Conservation (phyloP, 768 basidiomycete genomes). For the Rickenella mellea region DNA sequence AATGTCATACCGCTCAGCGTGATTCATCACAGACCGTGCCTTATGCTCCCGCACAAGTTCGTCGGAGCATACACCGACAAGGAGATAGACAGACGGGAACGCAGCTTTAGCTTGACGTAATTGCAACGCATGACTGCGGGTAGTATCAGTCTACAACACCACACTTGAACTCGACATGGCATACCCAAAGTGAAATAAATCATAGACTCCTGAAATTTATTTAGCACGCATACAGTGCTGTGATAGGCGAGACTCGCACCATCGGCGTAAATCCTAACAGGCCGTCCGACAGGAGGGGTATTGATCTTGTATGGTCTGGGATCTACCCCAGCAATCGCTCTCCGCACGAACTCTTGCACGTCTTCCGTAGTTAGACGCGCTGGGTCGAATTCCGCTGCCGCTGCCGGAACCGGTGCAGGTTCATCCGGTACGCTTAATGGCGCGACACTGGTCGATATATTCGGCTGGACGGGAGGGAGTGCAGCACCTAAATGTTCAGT, state of each 20-base stretch:
- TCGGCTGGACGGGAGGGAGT: too few species aligned
- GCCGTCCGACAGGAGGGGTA: constrained; percentile 67
- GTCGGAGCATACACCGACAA: constrained; percentile 91
- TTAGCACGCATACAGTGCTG: constrained; percentile 6
- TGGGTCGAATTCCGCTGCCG: constrained; percentile 44
- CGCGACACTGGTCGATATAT: background rate
- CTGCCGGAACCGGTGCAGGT: constrained; percentile 29
- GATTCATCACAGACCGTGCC: constrained; percentile 77
- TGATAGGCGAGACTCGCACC: constrained; percentile 38
- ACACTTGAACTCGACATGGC: too few species aligned
- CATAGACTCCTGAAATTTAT: constrained; percentile 70
- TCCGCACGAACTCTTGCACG: constrained; percentile 67
- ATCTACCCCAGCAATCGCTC: constrained; percentile 63
- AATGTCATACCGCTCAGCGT: constrained; percentile 62
- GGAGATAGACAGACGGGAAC: constrained; percentile 81
- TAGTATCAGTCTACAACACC: background rate
- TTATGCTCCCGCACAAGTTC: constrained; percentile 75
- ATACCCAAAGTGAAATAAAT: constrained; percentile 94
- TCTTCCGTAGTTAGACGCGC: constrained; percentile 64
- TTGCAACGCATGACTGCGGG: constrained; percentile 82
- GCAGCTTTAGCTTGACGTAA: constrained; percentile 93
- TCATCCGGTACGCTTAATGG: constrained; percentile 23
- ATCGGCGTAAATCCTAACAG: constrained; percentile 89
- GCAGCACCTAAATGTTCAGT: constrained; percentile 12
- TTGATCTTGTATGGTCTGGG: constrained; percentile 75